Conservation (phyloP, 768 basidiomycete genomes). For the Suillus lakei region DNA sequence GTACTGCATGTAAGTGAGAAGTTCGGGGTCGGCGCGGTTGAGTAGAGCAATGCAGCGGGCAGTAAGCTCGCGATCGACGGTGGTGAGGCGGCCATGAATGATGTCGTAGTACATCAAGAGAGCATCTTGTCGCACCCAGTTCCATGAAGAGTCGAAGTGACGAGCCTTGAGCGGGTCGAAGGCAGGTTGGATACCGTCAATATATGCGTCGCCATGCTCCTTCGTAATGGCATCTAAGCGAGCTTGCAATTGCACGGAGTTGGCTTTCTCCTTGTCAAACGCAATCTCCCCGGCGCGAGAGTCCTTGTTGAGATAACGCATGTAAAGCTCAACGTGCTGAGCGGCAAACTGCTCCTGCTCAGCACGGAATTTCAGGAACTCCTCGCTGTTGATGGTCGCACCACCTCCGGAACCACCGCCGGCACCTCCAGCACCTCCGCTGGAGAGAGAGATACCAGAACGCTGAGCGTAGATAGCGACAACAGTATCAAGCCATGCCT, state of each 20-base stretch:
- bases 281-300: constrained; percentile 91
- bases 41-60: constrained; percentile 97
- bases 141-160: constrained; percentile 99
- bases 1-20: constrained; percentile 95
- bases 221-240: constrained; percentile 86
- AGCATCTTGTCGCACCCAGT: constrained; percentile 98
- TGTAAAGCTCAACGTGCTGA: constrained; percentile 94
- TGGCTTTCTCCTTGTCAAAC: constrained; percentile 86
- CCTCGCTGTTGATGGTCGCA: constrained; percentile 95
- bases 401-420: constrained; percentile 69
- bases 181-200: constrained; percentile 92
- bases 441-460: constrained; percentile 81
- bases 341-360: constrained; percentile 92
- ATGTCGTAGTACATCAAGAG: constrained; percentile 98
- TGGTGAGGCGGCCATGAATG: constrained; percentile 92
- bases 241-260: constrained; percentile 71
- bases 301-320: constrained; percentile 95
- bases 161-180: constrained; percentile 97
- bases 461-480: constrained; percentile 87
- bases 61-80: constrained; percentile 95
- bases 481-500: constrained; percentile 89
- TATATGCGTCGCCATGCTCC: constrained; percentile 93
- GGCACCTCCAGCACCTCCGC: constrained; percentile 65
- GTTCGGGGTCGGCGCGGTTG: constrained; percentile 94
- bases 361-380: constrained; percentile 94